phyloP scores from a whole-genome alignment of 1,284 basidiomycete species.

The Cutaneotrichosporon cyanovorans region DNA sequence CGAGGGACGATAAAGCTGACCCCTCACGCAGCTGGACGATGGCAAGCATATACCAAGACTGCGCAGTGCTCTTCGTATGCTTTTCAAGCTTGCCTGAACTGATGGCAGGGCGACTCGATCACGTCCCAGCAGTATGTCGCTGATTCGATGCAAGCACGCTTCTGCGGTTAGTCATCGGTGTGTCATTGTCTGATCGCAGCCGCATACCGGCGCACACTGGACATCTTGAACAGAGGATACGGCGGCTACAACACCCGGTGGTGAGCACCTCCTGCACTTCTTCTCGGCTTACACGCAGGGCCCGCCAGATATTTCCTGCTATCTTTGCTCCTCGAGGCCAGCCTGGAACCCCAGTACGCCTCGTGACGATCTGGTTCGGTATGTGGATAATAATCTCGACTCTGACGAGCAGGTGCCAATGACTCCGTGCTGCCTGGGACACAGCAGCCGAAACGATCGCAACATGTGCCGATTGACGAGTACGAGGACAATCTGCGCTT shows the following conservation, averaged over 20 bases:
- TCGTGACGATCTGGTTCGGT: slow-evolving; percentile 40
- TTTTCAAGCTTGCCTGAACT: no score
- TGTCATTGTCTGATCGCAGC: slow-evolving; percentile 15
- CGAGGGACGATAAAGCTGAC: no score
- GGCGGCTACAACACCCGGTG: slow-evolving; percentile 31
- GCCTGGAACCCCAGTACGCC: slow-evolving; percentile 17
- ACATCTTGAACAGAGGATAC: slow-evolving; percentile 34
- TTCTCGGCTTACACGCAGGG: background rate
- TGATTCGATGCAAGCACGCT: slow-evolving; percentile 13
- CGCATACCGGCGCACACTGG: slow-evolving; percentile 29
- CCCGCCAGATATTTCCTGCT: background rate
- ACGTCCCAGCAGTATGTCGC: slow-evolving; percentile 21
- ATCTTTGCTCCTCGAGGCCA: slow-evolving; percentile 29
- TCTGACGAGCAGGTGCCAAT: slow-evolving; percentile 18
- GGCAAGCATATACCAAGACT: slow-evolving; percentile 16
- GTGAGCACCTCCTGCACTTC: background rate
- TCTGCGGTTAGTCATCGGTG: slow-evolving; percentile 10
- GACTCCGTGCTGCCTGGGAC: slow-evolving; percentile 11
- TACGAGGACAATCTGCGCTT: slow-evolving; percentile 23
- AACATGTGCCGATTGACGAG: slow-evolving; percentile 19
- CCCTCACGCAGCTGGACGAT: no score
- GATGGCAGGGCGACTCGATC: slow-evolving; percentile 24
- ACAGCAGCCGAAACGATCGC: slow-evolving; percentile 1
- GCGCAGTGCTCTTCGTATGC: slow-evolving; percentile 24
- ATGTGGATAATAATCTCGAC: background rate